Conservation (phyloP, 768 basidiomycete species). For the Aureoboletus auriporus region DNA sequence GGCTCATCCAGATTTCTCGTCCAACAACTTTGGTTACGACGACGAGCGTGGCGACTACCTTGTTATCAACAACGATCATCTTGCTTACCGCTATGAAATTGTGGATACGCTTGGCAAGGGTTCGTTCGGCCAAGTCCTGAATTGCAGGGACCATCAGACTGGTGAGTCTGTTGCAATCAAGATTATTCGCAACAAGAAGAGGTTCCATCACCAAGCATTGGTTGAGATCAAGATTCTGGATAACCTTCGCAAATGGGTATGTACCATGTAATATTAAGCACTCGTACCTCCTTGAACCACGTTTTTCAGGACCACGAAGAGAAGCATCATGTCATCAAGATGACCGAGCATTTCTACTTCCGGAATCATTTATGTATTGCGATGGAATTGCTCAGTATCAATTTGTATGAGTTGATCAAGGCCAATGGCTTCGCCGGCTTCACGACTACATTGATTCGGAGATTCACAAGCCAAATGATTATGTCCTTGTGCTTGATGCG, state of each 20-base stretch:
- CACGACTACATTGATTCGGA: constrained; percentile 88
- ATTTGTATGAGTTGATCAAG: constrained; percentile 98
- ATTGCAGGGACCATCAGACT: constrained; percentile 92
- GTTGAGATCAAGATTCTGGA: constrained; percentile 99
- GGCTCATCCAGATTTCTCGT: constrained; percentile 64
- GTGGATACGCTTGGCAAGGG: constrained; percentile 93
- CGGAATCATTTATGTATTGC: constrained; percentile 96
- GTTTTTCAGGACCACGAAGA: constrained; percentile 86
- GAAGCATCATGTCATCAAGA: constrained; percentile 95
- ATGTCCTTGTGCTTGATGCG: constrained; percentile 89
- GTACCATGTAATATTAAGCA: constrained; percentile 24
- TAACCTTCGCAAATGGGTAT: constrained; percentile 94
- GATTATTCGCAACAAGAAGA: constrained; percentile 98
- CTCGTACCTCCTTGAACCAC: neutral
- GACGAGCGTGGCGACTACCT: constrained; percentile 98
- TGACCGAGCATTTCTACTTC: constrained; percentile 99
- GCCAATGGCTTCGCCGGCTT: constrained; percentile 99
- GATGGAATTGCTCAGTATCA: constrained; percentile 96
- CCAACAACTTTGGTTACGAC: constrained; percentile 93
- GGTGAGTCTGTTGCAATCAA: constrained; percentile 98
- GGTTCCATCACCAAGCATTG: constrained; percentile 96
- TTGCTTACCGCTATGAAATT: constrained; percentile 96
- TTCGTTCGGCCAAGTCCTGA: constrained; percentile 95
- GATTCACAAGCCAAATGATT: constrained; percentile 96
- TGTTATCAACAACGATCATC: constrained; percentile 85